Base-by-base conservation (phyloP, 108 stramenopile genomes). In the Nannochloropsis salina region DNA sequence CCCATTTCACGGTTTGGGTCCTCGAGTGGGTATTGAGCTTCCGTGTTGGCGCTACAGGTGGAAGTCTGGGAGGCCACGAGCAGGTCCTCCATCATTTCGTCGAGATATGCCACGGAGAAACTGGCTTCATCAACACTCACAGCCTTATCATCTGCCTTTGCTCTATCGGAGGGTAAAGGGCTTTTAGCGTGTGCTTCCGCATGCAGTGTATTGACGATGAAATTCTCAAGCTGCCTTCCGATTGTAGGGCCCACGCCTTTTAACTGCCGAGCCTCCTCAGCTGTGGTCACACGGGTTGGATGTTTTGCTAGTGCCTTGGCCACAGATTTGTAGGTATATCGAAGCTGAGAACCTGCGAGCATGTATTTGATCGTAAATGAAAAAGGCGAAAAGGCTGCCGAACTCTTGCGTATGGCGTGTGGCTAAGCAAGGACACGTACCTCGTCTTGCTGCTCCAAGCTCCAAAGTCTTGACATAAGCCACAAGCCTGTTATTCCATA, bases 51-150 rank as follows among this genome's bases (percentile, higher is more conserved):
- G 8, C 15, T n/a, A 74, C 20, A 74, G 61, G 6, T n/a, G 5
- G 6, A n/a, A n/a, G n/a, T n/a, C 61, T 74, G 61, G 20, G 61
- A 74, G 61, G 61, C 61, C 61, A 74, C 61, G 4, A 74, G 8
- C 15, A 74, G 61, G 61, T 74, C 61, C n/a, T 74, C 61, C 61
- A 74, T 74, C 61, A 74, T 74, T n/a, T 74, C 61, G 6, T 74
- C 8, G 2, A 74, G 61, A 74, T n/a, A n/a, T 15, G 20, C 61
- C 61, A 4, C 2, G 15, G 61, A 74, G 20, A 15, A 15, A n/a
- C 4, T n/a, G 1, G 15, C 61, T 74, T 74, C 8, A n/a, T 74
- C 61, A n/a, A 74, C 61, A n/a, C 20, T n/a, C n/a, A n/a, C 61
- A n/a, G 61, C n/a, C n/a, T 74, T 74, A n/a, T 74, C 61, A n/a